Percentiles rank a stretch among this genome's conserved stretches.
phyloP scores from a whole-genome alignment of 768 basidiomycete species.

The Chiua virens region DNA sequence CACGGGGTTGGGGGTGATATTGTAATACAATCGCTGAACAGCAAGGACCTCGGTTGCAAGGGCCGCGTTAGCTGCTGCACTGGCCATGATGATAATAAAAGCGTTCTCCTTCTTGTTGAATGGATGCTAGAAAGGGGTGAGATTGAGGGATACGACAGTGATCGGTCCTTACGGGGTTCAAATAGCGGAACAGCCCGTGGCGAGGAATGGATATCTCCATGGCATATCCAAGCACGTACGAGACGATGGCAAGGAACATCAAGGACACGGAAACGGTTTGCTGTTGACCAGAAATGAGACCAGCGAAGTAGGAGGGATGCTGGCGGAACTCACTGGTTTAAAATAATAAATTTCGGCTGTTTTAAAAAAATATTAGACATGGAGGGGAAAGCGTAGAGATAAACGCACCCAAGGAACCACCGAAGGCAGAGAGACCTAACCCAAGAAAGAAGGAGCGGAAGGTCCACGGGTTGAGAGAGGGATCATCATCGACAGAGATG shows the following conservation, averaged over 20 bases:
- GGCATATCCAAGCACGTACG: constrained; percentile 48
- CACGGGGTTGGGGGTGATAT: constrained; percentile 48
- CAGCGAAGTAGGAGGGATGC: no score
- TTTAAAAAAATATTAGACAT: not conserved
- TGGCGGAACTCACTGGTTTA: constrained; percentile 42
- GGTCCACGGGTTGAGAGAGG: constrained; percentile 30
- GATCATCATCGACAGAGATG: constrained; percentile 18
- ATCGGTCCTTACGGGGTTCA: constrained; percentile 44
- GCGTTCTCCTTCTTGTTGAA: constrained; percentile 63
- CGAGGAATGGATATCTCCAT: constrained; percentile 49
- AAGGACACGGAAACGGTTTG: constrained; percentile 52
- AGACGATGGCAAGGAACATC: constrained; percentile 55
- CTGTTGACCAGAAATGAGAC: constrained; percentile 24
- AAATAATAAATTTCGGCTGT: constrained; percentile 61
- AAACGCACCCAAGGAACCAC: constrained; percentile 48
- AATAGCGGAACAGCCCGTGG: constrained; percentile 43
- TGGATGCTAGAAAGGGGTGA: constrained; percentile 38
- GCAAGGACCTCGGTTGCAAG: constrained; percentile 55
- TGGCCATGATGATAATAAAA: constrained; percentile 59
- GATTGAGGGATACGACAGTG: not conserved
- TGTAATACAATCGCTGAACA: constrained; percentile 53
- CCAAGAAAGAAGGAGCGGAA: constrained; percentile 55
- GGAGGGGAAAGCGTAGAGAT: not conserved
- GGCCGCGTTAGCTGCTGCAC: constrained; percentile 52
- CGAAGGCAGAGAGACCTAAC: constrained; percentile 51